Evolutionary conservation across 2,329 filamentous ascomycete species (phyloP).

Genomic region (Pyrenophora teres): DNA sequence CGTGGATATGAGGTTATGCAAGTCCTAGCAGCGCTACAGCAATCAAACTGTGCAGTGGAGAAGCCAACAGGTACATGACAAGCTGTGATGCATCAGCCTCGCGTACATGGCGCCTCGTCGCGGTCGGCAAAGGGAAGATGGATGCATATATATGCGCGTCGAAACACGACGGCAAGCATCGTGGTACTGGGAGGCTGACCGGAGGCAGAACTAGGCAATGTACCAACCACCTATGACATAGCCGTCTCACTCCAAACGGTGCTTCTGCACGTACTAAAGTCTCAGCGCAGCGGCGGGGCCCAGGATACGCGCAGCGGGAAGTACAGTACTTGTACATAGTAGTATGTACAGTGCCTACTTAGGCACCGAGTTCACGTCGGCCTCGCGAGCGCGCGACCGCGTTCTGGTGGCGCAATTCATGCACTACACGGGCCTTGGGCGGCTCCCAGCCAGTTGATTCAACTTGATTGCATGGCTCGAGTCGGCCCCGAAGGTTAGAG

Average conservation of each 20-base stretch:
- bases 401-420: slow-evolving; percentile 2
- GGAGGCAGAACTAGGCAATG: too few relatives aligned
- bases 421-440: too few relatives aligned
- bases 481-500: too few relatives aligned
- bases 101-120: slow-evolving; percentile 35
- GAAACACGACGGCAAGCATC: slow-evolving; percentile 21
- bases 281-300: slow-evolving; percentile 11
- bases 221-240: slow-evolving; percentile 8
- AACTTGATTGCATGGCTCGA: slow-evolving; percentile 4
- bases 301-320: slow-evolving; percentile 11
- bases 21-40: too few relatives aligned
- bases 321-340: neutral
- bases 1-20: too few relatives aligned
- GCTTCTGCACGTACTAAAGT: slow-evolving; percentile 3
- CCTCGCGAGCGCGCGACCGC: slow-evolving; percentile 3
- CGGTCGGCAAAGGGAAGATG: slow-evolving; percentile 22
- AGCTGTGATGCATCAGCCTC: slow-evolving; percentile 10
- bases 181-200: slow-evolving; percentile 6
- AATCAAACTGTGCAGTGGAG: too few relatives aligned
- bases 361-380: slow-evolving; percentile 7
- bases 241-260: neutral
- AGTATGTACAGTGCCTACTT: too few relatives aligned
- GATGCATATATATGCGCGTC: slow-evolving; percentile 20
- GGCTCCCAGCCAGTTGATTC: slow-evolving; percentile 4
- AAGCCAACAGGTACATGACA: neutral